These are phyloP conservation scores for Zasmidium citrigriseum DNA, from an alignment of 2,329 filamentous ascomycete genomes.

Conservation along the genomic window DNA sequence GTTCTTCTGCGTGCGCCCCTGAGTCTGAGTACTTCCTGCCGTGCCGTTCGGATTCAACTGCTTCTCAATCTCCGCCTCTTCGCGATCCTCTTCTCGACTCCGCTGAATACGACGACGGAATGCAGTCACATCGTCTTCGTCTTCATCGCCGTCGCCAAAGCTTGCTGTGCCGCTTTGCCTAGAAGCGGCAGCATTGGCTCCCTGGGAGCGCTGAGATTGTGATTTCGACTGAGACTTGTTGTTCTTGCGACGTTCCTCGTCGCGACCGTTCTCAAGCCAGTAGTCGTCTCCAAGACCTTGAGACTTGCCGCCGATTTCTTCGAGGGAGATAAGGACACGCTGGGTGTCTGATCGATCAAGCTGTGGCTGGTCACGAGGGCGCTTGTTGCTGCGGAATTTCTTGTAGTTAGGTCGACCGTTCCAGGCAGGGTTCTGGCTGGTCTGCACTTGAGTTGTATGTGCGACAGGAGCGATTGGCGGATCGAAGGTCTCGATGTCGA, in stretches of 20 bases:
- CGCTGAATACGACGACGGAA: constrained; percentile 33
- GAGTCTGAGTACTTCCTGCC: not conserved
- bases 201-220: constrained; percentile 5
- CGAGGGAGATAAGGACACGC: constrained; percentile 68
- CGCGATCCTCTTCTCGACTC: constrained; percentile 30
- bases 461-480: constrained; percentile 48
- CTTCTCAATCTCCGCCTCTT: constrained; percentile 1
- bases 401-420: constrained; percentile 97
- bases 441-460: constrained; percentile 3
- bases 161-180: constrained; percentile 7
- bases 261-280: constrained; percentile 61
- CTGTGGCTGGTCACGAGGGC: constrained; percentile 40
- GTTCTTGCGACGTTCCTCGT: not conserved
- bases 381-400: constrained; percentile 63
- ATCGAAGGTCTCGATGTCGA: constrained; percentile 64
- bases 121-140: constrained; percentile 24
- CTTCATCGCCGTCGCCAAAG: constrained; percentile 17
- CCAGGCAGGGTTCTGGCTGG: constrained; percentile 63
- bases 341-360: constrained; percentile 43
- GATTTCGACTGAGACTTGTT: not conserved
- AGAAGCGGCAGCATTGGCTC: not conserved
- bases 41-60: constrained; percentile 1
- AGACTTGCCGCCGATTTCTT: constrained; percentile 69
- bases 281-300: constrained; percentile 76
- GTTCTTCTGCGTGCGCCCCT: not conserved